Percentiles rank a stretch among this genome's conserved stretches.
phyloP scores from a whole-genome alignment of 2,329 filamentous ascomycete genomes.

The Hypocreales sp. region DNA sequence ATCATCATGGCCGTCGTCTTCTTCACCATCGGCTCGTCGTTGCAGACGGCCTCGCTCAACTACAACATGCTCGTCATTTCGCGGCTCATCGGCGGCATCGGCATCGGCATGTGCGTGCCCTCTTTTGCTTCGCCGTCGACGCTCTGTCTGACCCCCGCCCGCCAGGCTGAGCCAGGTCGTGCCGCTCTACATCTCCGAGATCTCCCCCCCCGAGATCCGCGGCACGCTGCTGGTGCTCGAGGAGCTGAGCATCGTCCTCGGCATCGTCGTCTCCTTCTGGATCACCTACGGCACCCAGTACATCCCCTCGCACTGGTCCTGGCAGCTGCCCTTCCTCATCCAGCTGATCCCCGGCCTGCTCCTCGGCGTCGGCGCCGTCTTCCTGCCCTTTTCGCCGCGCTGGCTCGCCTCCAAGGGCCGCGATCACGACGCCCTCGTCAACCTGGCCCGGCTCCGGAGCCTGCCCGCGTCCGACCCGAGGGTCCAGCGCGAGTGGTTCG shows the following conservation, averaged over 20 bases:
- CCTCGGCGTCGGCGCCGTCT: constrained; percentile 9
- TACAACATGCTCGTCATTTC: constrained; percentile 25
- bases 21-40: constrained; percentile 23
- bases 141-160: neutral
- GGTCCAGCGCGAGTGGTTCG: constrained; percentile 10
- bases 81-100: constrained; percentile 25
- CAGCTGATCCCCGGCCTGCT: constrained; percentile 12
- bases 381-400: constrained; percentile 12
- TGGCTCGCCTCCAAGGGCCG: constrained; percentile 12
- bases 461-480: constrained; percentile 7
- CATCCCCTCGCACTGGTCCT: constrained; percentile 11
- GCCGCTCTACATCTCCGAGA: constrained; percentile 28
- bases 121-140: too few relatives aligned
- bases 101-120: constrained; percentile 20
- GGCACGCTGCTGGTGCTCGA: constrained; percentile 28
- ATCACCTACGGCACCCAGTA: constrained; percentile 15
- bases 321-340: constrained; percentile 14
- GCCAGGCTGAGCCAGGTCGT: constrained; percentile 15
- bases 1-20: constrained; percentile 17
- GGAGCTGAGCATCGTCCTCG: constrained; percentile 16
- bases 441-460: constrained; percentile 9
- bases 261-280: constrained; percentile 15
- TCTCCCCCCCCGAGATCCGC: constrained; percentile 30
- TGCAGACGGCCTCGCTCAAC: constrained; percentile 24
- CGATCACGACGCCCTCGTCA: constrained; percentile 9